Base-by-base conservation (phyloP, 306 rosid genomes). In the Quillaja saponaria region DNA sequence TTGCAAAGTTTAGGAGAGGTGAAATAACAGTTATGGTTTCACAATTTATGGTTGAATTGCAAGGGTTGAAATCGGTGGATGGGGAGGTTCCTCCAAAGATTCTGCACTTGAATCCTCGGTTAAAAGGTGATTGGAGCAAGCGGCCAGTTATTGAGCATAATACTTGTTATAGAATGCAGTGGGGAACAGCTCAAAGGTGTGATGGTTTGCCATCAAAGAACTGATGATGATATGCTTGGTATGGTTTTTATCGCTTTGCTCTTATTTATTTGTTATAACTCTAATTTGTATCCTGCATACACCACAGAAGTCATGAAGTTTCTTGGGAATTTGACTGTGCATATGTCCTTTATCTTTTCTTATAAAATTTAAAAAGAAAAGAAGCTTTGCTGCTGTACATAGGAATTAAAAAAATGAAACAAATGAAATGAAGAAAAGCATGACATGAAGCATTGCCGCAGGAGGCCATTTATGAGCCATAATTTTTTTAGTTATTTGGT, bases 71-170 rank as follows among this genome's bases (percentile, higher is more conserved):
- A 64, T 82, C 95, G 42, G 99, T 85, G 47, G 99, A 89, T 57
- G 99, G 99, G 18, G 99, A 92, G 77, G 99, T 86, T 66, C 95
- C 97, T n/a, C 99, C 99, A 12, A 92, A 89, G 84, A 92, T 94
- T 54, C 65, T 94, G 66, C 99, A 94, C 73, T 65, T 94, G 78
- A 94, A 89, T 80, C 97, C 99, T 55, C 88, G 95, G 39, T 45
- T 94, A 61, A 89, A 75, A 73, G 97, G 97, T 39, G 99, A 94
- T 75, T 85, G 96, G 96, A 94, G 99, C 66, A 83, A 58, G 64
- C 84, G 44, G 8, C 85, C 97, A 0, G 95, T 89, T 75, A 87
- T 94, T 62, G 99, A 94, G 82, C 97, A 87, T 74, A 92, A 92
- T 65, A 92, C 97, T 6, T 92, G 99, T 77, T 92, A 92, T 61